Evolutionary conservation across 495 filamentous ascomycete species (phyloP).

Genomic region (Aspergillus hancockii): DNA sequence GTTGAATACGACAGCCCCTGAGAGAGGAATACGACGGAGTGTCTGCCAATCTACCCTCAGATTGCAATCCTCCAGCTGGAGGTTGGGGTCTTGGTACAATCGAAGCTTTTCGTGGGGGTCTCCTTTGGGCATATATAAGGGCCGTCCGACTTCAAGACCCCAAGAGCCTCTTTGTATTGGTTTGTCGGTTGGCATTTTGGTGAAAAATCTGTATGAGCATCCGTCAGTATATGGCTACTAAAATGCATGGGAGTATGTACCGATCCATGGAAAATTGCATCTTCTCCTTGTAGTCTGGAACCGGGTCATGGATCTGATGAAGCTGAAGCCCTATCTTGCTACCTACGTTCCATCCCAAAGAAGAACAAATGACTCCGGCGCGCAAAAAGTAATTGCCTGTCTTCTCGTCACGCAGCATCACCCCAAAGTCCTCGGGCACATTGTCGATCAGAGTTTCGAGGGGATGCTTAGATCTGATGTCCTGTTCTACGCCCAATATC

Average conservation of each 20-base stretch:
- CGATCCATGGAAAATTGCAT: conserved; percentile 90
- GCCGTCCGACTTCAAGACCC: conserved; percentile 76
- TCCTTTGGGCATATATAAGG: conserved; percentile 78
- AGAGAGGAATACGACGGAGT: conserved; percentile 76
- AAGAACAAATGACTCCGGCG: conserved; percentile 77
- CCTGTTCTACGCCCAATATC: conserved; percentile 65
- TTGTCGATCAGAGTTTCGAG: conserved; percentile 77
- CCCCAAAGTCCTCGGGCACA: conserved; percentile 84
- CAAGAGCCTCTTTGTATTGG: conserved; percentile 89
- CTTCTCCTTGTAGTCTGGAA: conserved; percentile 89
- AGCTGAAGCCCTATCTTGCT: conserved; percentile 75
- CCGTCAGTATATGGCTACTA: conserved; percentile 6
- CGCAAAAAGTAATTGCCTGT: conserved; percentile 76
- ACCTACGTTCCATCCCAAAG: conserved; percentile 78
- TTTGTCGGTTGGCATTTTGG: conserved; percentile 69
- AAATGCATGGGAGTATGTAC: conserved; percentile 32
- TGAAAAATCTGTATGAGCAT: conserved; percentile 63
- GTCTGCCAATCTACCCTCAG: conserved; percentile 96
- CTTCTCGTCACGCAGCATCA: conserved; percentile 71
- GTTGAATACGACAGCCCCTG: conserved; percentile 78
- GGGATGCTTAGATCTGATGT: conserved; percentile 64
- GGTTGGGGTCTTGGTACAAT: conserved; percentile 52
- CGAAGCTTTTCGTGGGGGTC: conserved; percentile 65
- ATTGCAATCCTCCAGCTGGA: conserved; percentile 61
- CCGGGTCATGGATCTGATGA: conserved; percentile 71